These are phyloP conservation scores for Macrocystidia cucumis DNA, from an alignment of 1,284 basidiomycete species.

Conservation along the genomic window DNA sequence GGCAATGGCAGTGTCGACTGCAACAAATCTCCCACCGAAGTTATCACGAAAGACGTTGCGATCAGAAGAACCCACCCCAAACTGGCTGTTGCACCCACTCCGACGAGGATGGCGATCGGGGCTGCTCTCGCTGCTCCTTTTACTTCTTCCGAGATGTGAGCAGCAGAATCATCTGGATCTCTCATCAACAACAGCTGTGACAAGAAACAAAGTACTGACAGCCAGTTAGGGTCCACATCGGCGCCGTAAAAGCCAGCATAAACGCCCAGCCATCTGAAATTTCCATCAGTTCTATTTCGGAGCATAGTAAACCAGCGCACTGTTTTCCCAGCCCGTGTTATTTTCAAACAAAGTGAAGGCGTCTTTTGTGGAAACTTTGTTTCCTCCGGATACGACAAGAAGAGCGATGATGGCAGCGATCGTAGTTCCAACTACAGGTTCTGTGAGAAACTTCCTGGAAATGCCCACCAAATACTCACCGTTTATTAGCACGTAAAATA, in stretches of 20 bases:
- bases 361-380: slow-evolving; percentile 54
- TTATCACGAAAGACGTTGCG: slow-evolving; percentile 55
- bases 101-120: slow-evolving; percentile 69
- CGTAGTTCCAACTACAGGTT: slow-evolving; percentile 43
- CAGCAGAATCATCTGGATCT: slow-evolving; percentile 60
- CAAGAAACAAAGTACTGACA: slow-evolving; percentile 33
- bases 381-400: slow-evolving; percentile 44
- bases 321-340: slow-evolving; percentile 57
- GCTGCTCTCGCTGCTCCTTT: slow-evolving; percentile 61
- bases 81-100: slow-evolving; percentile 44
- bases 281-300: no score
- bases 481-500: slow-evolving; percentile 62
- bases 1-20: slow-evolving; percentile 46
- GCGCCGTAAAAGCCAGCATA: slow-evolving; percentile 60
- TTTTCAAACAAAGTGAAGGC: slow-evolving; percentile 69
- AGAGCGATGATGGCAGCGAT: slow-evolving; percentile 54
- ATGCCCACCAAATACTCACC: slow-evolving; percentile 26
- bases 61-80: slow-evolving; percentile 60
- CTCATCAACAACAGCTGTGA: slow-evolving; percentile 3
- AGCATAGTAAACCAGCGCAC: no score
- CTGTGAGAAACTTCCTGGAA: slow-evolving; percentile 1
- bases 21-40: slow-evolving; percentile 47
- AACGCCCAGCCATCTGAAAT: slow-evolving; percentile 62
- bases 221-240: slow-evolving; percentile 74
- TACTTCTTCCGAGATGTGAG: slow-evolving; percentile 71